These are phyloP conservation scores for Irpex rosettiformis DNA, from an alignment of 1,284 basidiomycete species.

Conservation along the genomic window DNA sequence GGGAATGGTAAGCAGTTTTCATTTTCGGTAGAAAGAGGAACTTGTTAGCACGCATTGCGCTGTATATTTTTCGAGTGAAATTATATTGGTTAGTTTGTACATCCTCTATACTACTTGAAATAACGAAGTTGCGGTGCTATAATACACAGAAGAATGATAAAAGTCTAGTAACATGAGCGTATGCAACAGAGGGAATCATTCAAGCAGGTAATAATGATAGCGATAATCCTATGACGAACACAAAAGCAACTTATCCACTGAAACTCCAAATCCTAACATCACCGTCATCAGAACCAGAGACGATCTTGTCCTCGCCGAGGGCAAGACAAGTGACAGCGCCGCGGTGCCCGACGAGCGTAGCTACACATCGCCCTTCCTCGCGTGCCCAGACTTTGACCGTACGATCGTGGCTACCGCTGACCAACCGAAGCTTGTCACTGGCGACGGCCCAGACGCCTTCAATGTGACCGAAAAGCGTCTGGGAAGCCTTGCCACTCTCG, in stretches of 20 bases:
- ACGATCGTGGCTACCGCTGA: slow-evolving; percentile 89
- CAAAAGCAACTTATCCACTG: slow-evolving; percentile 31
- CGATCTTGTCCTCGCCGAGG: slow-evolving; percentile 92
- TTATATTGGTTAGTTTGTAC: not conserved
- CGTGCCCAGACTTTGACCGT: slow-evolving; percentile 96
- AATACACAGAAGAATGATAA: no score
- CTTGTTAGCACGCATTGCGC: no score
- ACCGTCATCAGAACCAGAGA: slow-evolving; percentile 91
- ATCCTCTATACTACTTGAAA: not conserved
- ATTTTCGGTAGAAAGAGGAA: no score
- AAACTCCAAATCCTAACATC: slow-evolving; percentile 84
- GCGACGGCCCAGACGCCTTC: slow-evolving; percentile 97
- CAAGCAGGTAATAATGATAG: no score
- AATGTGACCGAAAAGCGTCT: slow-evolving; percentile 94
- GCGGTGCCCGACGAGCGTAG: slow-evolving; percentile 92
- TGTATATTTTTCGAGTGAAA: no score
- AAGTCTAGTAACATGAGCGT: no score
- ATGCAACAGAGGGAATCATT: no score
- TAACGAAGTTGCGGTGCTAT: no score
- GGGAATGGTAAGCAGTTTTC: no score
- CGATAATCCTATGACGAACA: no score
- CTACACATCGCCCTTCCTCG: slow-evolving; percentile 84
- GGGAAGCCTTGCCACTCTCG: slow-evolving; percentile 74
- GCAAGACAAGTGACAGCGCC: slow-evolving; percentile 92
- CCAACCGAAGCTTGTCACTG: slow-evolving; percentile 88